These are phyloP conservation scores for Torulaspora pretoriensis DNA, from an alignment of 1,139 yeast species.

Conservation along the genomic window DNA sequence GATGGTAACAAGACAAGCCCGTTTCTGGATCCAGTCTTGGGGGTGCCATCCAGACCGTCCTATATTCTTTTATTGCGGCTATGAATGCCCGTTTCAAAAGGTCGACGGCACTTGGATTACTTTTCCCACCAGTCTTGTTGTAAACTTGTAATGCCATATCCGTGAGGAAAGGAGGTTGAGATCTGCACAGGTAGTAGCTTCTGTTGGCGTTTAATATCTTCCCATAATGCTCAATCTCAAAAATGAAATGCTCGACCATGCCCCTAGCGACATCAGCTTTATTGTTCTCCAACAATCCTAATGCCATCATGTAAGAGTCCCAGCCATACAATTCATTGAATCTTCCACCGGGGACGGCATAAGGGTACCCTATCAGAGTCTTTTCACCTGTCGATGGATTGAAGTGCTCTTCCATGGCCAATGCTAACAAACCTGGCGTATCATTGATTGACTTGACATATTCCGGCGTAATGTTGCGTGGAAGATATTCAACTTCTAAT, in stretches of 20 bases:
- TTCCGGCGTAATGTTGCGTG: conserved; percentile 55
- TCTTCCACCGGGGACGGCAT: conserved; percentile 95
- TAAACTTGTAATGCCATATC: conserved; percentile 82
- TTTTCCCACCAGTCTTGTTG: conserved; percentile 48
- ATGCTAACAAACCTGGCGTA: conserved; percentile 81
- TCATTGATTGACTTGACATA: conserved; percentile 73
- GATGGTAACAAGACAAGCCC: conserved; percentile 86
- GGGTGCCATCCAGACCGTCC: conserved; percentile 67
- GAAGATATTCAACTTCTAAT: conserved; percentile 73
- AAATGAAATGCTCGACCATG: conserved; percentile 89
- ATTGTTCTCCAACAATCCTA: conserved; percentile 68
- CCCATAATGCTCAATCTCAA: conserved; percentile 86
- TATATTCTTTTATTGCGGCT: conserved; percentile 86
- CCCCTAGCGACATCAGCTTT: conserved; percentile 72
- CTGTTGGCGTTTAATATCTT: conserved; percentile 93
- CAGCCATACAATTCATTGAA: conserved; percentile 96
- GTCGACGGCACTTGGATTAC: conserved; percentile 48
- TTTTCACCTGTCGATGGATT: conserved; percentile 48
- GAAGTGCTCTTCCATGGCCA: conserved; percentile 56
- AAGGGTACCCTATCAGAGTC: conserved; percentile 67
- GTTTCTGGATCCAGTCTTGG: conserved; percentile 77
- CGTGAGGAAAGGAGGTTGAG: conserved; percentile 97
- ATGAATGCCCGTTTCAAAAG: conserved; percentile 59
- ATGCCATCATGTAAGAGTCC: conserved; percentile 93
- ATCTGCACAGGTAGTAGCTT: conserved; percentile 82